These are phyloP conservation scores for Aureobasidium pullulans DNA, from an alignment of 2,329 filamentous ascomycete species.

Conservation along the genomic window DNA sequence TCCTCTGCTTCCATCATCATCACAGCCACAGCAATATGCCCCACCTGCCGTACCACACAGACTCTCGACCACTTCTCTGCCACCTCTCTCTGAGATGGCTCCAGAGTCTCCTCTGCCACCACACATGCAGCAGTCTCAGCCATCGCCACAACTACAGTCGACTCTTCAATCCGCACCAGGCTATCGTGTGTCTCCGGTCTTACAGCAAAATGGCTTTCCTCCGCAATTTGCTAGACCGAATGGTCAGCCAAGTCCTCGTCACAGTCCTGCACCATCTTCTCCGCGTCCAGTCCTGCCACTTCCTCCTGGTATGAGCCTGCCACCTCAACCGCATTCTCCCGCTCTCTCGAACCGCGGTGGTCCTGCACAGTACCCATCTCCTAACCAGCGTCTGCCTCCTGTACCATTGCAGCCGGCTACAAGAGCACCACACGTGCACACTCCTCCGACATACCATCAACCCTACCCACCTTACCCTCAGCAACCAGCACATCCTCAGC, in stretches of 20 bases:
- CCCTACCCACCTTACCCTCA: conserved; percentile 21
- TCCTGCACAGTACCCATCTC: conserved; percentile 27
- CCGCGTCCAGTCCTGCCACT: conserved; percentile 31
- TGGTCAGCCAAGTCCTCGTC: conserved; percentile 19
- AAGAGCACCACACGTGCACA: conserved; percentile 24
- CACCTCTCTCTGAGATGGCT: conserved; percentile 29
- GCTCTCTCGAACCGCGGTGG: conserved; percentile 16
- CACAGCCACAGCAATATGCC: not conserved
- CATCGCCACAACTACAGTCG: conserved; percentile 19
- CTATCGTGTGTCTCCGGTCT: conserved; percentile 28
- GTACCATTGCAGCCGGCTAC: conserved; percentile 18
- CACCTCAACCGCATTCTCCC: conserved; percentile 19
- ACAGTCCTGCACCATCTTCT: conserved; percentile 28
- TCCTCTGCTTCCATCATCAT: conserved; percentile 21
- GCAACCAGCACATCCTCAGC: not conserved
- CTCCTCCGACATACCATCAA: conserved; percentile 26
- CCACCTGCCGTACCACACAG: not conserved
- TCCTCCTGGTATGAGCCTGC: conserved; percentile 28
- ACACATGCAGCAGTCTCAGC: conserved; percentile 19
- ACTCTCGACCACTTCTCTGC: conserved; percentile 23
- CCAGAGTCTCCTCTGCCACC: conserved; percentile 26
- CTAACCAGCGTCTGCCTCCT: conserved; percentile 19
- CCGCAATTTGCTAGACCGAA: conserved; percentile 21
- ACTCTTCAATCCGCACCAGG: conserved; percentile 22
- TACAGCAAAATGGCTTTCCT: conserved; percentile 32